A percentile compares a stretch with the other conserved stretches of the same genome.
Conservation (phyloP, 768 basidiomycete species). For the Asterophora parasitica region DNA sequence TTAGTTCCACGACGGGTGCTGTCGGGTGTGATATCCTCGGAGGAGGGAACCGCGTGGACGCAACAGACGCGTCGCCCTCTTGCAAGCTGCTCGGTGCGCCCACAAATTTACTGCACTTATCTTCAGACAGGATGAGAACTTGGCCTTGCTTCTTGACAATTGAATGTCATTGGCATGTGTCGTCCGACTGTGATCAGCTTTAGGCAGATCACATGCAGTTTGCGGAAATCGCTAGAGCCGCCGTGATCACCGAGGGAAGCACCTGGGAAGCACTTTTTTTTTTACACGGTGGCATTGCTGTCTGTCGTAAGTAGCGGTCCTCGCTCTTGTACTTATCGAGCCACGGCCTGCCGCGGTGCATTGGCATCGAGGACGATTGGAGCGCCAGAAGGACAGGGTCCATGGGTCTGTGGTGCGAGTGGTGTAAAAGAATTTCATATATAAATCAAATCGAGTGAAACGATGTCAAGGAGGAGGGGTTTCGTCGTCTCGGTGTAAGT, state of each 20-base stretch:
- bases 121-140: not conserved
- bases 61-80: not conserved
- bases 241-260: constrained; percentile 5
- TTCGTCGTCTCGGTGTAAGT: not conserved
- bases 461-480: not conserved
- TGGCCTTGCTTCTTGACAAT: not conserved
- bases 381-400: not conserved
- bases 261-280: not conserved
- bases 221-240: not conserved
- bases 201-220: constrained; percentile 2
- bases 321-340: too few relatives aligned
- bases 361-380: constrained; percentile 6
- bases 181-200: constrained; percentile 2
- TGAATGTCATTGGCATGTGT: too few relatives aligned
- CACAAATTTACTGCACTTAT: not conserved
- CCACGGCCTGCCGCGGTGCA: constrained; percentile 6
- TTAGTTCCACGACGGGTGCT: not conserved
- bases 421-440: not conserved
- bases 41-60: constrained; percentile 3
- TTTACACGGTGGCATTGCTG: not conserved
- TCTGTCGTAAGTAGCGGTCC: too few relatives aligned
- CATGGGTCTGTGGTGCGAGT: not conserved
- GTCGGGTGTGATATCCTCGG: constrained; percentile 6
- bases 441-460: not conserved
- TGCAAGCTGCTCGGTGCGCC: not conserved